phyloP scores from a whole-genome alignment of 2,329 filamentous ascomycete genomes.

The Neonectria ditissima region DNA sequence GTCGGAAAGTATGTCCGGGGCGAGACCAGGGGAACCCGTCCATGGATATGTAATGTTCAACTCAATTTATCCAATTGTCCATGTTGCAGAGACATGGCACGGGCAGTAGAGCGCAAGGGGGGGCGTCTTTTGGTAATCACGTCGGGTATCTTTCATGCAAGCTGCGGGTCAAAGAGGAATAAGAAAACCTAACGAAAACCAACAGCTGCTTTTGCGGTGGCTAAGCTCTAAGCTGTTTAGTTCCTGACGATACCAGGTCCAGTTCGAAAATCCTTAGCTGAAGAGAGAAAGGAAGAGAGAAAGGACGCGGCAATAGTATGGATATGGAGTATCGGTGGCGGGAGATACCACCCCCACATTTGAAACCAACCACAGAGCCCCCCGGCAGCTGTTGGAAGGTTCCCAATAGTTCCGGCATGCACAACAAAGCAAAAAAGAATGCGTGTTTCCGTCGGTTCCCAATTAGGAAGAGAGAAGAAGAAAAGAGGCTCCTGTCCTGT shows the following conservation, averaged over 20 bases:
- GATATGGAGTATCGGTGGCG: constrained; percentile 12
- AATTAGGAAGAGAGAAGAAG: not conserved
- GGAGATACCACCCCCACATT: constrained; percentile 9
- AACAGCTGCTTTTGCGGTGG: constrained; percentile 1
- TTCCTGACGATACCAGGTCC: constrained; percentile 12
- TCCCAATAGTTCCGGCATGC: constrained; percentile 20
- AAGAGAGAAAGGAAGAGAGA: too few relatives aligned
- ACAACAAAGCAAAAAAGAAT: constrained; percentile 17
- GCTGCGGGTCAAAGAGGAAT: constrained; percentile 1
- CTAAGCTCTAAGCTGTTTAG: constrained; percentile 26
- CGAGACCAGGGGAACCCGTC: constrained; percentile 19
- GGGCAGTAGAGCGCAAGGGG: not conserved
- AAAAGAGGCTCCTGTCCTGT: not conserved
- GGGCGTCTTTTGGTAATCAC: not conserved
- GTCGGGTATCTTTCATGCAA: constrained; percentile 9
- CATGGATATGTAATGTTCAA: not conserved
- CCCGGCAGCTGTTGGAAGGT: constrained; percentile 12
- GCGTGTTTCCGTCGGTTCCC: not conserved
- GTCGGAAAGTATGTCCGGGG: constrained; percentile 5
- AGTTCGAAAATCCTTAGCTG: too few relatives aligned
- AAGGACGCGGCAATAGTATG: constrained; percentile 7
- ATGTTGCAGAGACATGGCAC: not conserved
- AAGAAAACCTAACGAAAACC: constrained; percentile 16
- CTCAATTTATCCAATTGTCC: constrained; percentile 19
- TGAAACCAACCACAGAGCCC: constrained; percentile 10